These are phyloP conservation scores for Colletotrichum higginsianum DNA, from an alignment of 2,329 filamentous ascomycete genomes.

Conservation along the genomic window DNA sequence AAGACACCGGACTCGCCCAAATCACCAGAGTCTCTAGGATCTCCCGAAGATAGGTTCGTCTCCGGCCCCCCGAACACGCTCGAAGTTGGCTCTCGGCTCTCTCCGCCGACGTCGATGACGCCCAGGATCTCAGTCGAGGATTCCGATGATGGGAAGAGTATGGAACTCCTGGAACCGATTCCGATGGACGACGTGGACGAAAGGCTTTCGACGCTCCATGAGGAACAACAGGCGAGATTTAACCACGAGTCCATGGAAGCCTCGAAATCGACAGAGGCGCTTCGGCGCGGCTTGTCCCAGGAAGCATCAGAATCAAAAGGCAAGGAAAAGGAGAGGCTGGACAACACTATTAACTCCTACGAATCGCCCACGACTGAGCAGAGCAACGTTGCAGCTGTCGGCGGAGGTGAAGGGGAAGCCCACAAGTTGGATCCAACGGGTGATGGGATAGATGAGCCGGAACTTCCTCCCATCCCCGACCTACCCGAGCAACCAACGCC, in stretches of 20 bases:
- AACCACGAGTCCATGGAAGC: background rate
- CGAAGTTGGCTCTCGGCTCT: constrained; percentile 25
- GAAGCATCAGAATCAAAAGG: constrained; percentile 17
- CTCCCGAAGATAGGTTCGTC: background rate
- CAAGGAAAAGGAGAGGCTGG: constrained; percentile 17
- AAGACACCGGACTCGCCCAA: constrained; percentile 48
- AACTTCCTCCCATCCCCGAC: constrained; percentile 61
- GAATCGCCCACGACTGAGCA: background rate
- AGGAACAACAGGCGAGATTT: constrained; percentile 19
- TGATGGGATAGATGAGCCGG: constrained; percentile 26
- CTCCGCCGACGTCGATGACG: constrained; percentile 46
- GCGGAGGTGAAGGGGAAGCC: background rate
- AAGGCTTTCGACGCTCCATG: constrained; percentile 28
- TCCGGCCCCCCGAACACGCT: constrained; percentile 1
- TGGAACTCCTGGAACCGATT: constrained; percentile 21
- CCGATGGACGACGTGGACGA: constrained; percentile 22
- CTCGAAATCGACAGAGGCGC: background rate
- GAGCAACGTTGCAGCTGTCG: too few relatives aligned
- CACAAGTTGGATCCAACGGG: background rate
- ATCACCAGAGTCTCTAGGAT: constrained; percentile 20
- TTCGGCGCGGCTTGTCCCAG: background rate
- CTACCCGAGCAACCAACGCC: constrained; percentile 68
- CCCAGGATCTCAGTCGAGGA: constrained; percentile 63
- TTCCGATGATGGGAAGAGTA: constrained; percentile 52
- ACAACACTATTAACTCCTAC: background rate